Evolutionary conservation across 108 stramenopile species (phyloP), one percentile per base, ranked within the genome.

Genomic region (Mediolabrus comicus): DNA sequence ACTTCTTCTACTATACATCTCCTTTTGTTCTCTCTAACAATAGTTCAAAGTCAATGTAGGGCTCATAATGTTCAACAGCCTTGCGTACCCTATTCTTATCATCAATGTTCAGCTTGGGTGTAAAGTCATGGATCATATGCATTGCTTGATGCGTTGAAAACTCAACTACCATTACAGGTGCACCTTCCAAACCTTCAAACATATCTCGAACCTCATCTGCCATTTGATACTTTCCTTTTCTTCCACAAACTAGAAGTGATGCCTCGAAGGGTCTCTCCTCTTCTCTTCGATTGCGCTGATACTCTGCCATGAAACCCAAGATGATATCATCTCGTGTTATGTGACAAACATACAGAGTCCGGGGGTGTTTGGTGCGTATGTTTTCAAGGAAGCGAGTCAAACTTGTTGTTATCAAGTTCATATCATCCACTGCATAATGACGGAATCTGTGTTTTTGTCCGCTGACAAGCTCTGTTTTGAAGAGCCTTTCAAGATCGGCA

Each of bases 331-430:
- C 80, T 35, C 98, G 77, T 14, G 95, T 92, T 13, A 84, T 86
- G 70, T 98, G 98, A 58, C 96, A 96, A 54, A 98, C 83, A 68
- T 96, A 98, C 26, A 97, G 77, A 36, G 96, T 97, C 22, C 93
- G 77, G 3, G 83, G 39, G 7, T 71, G 83, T 72, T 92, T 92
- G 7, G 76, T 62, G 11, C 92, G 60, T 32, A 97, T 79, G 69
- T 97, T 96, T 59, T 92, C 83, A 67, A 98, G 72, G 63, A 98
- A 97, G 2, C 91, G 77, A 13, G 86, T 74, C 16, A 98, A 75
- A 28, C 83, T 84, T 13, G 96, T 97, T 6, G 96, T 92, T 17
- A 98, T 95, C 54, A 97, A 66, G 64, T 92, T 91, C 31, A 94
- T 85, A 67, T 96, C 96, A 10, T 77, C 62, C 9, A 82, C 85